These are phyloP conservation scores for Microglena sp. DNA, from an alignment of 139 green algal genomes.

Conservation along the genomic window DNA sequence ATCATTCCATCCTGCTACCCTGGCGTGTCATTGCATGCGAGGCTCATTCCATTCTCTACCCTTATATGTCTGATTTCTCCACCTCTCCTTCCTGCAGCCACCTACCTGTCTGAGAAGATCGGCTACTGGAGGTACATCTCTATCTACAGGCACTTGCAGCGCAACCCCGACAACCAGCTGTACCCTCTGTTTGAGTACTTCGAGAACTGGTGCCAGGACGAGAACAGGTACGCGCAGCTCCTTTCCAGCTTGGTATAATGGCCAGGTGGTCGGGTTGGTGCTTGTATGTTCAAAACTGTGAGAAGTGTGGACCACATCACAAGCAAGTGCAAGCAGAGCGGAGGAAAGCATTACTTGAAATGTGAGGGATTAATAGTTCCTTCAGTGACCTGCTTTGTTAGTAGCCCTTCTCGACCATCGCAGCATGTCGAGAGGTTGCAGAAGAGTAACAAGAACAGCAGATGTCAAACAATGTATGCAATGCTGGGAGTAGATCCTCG, in stretches of 20 bases:
- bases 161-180: constrained; percentile 93
- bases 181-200: constrained; percentile 99
- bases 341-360: no score
- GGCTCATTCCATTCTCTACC: neutral
- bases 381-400: no score
- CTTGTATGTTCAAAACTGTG: neutral
- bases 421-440: no score
- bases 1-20: no score
- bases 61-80: constrained; percentile 32
- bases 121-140: constrained; percentile 93
- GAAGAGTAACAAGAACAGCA: no score
- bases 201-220: constrained; percentile 99
- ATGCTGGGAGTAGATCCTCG: no score
- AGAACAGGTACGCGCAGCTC: constrained; percentile 46
- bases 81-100: no score
- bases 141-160: constrained; percentile 58
- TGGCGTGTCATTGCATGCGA: no score
- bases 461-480: no score
- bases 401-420: no score
- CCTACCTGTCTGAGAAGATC: constrained; percentile 97
- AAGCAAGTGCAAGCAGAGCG: no score
- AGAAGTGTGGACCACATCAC: neutral
- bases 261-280: neutral
- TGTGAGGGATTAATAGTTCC: no score
- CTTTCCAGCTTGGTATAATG: neutral